Base-by-base conservation (phyloP, 768 basidiomycete genomes). In the Hypsizygus marmoreus region DNA sequence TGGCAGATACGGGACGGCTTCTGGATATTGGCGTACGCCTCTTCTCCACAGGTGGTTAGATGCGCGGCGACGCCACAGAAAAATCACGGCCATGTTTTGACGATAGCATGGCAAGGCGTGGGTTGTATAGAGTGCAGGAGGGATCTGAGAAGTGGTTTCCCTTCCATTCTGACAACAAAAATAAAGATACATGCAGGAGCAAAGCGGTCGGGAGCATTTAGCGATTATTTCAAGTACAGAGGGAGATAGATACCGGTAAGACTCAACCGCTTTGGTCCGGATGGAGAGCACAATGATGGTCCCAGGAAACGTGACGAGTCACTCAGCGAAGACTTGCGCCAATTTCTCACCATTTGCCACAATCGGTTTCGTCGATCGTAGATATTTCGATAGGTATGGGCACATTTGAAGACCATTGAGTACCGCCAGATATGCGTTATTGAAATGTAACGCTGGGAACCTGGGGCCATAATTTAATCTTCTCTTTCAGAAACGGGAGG, bases 241-340 rank as follows among this genome's bases (percentile, higher is more conserved):
- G 16, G n/a, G 24, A 17, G 16, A 28, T 19, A 41, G 16, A 49
- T 25, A 39, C 32, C 20, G 31, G 39, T 40, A 20, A 29, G 14
- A 19, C 30, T 32, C 41, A 75, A 36, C 67, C 68, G 53, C 71
- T 74, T 34, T 80, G 80, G 44, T 82, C 81, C 39, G 68, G 63
- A 47, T 80, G 73, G 29, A 23, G 26, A 16, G 46, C 17, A 9
- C 32, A 13, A 0, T 19, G 42, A 53, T 65, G 13, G 43, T 47
- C 5, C 57, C 57, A 14, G 53, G 60, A 14, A 57, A 35, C 12
- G 46, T 52, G 11, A 57, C 47, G 9, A 63, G 43, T 6, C 60
- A 54, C 13, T 62, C 46, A 8, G 59, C 54, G 6, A 65, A 12
- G n/a, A 40, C 42, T 29, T 49, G 49, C 32, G 56, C 38, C 13